Percentiles rank a stretch among this genome's conserved stretches.
Conservation (phyloP, 2,329 filamentous ascomycete genomes). For the Zasmidium angulare region DNA sequence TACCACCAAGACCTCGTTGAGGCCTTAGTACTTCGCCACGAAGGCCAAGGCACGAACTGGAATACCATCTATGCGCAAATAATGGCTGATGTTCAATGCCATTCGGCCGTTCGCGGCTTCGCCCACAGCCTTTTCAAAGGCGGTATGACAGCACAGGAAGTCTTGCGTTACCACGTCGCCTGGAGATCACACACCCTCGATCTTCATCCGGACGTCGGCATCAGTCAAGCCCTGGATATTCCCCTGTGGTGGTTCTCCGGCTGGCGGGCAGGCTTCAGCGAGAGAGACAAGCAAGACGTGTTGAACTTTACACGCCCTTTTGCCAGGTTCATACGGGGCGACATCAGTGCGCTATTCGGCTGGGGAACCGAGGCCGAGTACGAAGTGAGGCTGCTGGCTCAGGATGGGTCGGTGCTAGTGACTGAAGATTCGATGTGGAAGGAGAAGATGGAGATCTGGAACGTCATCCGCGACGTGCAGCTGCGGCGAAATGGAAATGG, state of each 20-base stretch:
- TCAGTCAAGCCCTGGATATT: constrained; percentile 16
- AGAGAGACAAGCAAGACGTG: constrained; percentile 19
- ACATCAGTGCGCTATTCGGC: constrained; percentile 5
- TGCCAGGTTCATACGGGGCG: constrained; percentile 16
- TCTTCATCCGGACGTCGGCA: constrained; percentile 9
- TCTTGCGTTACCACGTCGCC: constrained; percentile 19
- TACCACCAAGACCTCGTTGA: constrained; percentile 16
- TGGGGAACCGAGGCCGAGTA: constrained; percentile 19
- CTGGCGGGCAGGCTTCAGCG: constrained; percentile 17
- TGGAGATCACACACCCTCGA: constrained; percentile 14
- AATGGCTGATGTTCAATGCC: constrained; percentile 22
- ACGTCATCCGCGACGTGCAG: constrained; percentile 18
- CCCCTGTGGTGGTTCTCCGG: constrained; percentile 19
- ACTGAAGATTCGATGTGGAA: constrained; percentile 14
- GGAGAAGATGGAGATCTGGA: constrained; percentile 16
- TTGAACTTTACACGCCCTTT: constrained; percentile 16
- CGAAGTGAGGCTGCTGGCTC: constrained; percentile 15
- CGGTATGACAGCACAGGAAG: constrained; percentile 21
- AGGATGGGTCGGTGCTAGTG: constrained; percentile 11
- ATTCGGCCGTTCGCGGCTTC: constrained; percentile 17
- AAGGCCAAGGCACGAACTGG: constrained; percentile 17
- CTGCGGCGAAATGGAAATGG: constrained; percentile 6
- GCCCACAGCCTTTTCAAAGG: constrained; percentile 18
- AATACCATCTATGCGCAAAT: constrained; percentile 18
- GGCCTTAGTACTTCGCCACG: constrained; percentile 15